Evolutionary conservation across 1,284 basidiomycete genomes (phyloP), one percentile per base, ranked within the genome.

Genomic region (Athelia sp.): DNA sequence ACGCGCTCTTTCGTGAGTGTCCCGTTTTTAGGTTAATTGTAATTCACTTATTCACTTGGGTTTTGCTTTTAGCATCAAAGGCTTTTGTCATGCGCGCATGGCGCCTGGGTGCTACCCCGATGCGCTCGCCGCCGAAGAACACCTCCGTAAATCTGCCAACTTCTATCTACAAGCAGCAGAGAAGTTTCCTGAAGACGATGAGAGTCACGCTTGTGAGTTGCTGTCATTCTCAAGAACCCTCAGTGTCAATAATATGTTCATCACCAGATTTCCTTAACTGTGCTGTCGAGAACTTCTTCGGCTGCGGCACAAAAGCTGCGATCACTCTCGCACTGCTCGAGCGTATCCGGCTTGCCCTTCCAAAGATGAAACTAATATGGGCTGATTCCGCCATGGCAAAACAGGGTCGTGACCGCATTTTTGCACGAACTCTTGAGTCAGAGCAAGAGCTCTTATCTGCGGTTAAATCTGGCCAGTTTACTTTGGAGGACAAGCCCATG

Each of bases 1-100:
- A 6, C 62, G 64, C 35, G 71, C 68, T 17, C 53, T 66, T 24
- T 57, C 65, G 73, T 74, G 54, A 22, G 67, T 44, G 21, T 62
- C 17, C 2, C 19, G 26, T 18, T 9, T 24, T 42, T 8, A 36
- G 3, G 17, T 43, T 9, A 14, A 35, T 15, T 45, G 35, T 34
- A 23, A 15, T 10, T 29, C 17, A n/a, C 17, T 46, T 18, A 9
- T 29, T 19, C 13, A 29, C 13, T 13, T 29, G 26, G 13, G 26
- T 50, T 8, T 24, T 29, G 17, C 40, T 17, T 43, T 11, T 43
- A 72, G 70, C 8, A 56, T 62, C 15, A 56, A 67, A 4, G 70
- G 64, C 0, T 70, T 65, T 61, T 68, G 60, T 54, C 61, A 69
- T 51, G 53, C 60, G 46, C 58, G 58, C 23, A 54, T 47, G 42